Evolutionary conservation across 2,329 filamentous ascomycete genomes (phyloP), one percentile per base, ranked within the genome.

Genomic region (Talaromyces sp.): DNA sequence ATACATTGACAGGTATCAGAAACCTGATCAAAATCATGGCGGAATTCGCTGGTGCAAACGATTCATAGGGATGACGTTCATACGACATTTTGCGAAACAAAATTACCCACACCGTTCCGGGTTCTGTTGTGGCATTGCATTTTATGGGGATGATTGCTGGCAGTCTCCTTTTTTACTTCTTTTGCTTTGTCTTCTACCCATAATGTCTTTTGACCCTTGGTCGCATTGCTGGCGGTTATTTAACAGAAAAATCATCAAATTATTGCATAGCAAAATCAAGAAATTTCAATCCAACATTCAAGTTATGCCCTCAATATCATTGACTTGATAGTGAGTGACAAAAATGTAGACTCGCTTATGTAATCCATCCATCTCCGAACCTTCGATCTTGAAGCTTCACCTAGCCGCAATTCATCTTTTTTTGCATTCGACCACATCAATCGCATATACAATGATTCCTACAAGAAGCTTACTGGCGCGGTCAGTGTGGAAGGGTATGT

Each of bases 401-500:
- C 25, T 57, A n/a, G n/a, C 31, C n/a, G 40, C 42, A 50, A 18
- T 5, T 11, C 23, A 21, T 37, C 28, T 48, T 60, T 46, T 60
- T 60, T 48, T 14, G 8, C 6, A 48, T 8, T 25, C 25, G 6
- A 21, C 2, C 37, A 40, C 31, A 56, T 31, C 23, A 46, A 35
- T 21, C 48, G 46, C 54, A 48, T 40, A 14, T 48, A 63, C 58
- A 54, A 92, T 92, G 89, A 83, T 87, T 75, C 83, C 87, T 66
- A 91, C 89, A 69, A 82, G 86, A 72, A 82, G 81, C 71, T 83
- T 91, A 18, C 74, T 90, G 40, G 87, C 87, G 79, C 88, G 91
- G 69, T 95, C 91, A 57, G 88, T 93, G 72, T 96, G 91, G 91
- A 96, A 96, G 84, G 91, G 91, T 92, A 77, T 68, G 78, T 64